Percentiles rank a stretch among this genome's conserved stretches.
phyloP scores from a whole-genome alignment of 2,329 filamentous ascomycete genomes.

The Rhytidhysteron rufulum region DNA sequence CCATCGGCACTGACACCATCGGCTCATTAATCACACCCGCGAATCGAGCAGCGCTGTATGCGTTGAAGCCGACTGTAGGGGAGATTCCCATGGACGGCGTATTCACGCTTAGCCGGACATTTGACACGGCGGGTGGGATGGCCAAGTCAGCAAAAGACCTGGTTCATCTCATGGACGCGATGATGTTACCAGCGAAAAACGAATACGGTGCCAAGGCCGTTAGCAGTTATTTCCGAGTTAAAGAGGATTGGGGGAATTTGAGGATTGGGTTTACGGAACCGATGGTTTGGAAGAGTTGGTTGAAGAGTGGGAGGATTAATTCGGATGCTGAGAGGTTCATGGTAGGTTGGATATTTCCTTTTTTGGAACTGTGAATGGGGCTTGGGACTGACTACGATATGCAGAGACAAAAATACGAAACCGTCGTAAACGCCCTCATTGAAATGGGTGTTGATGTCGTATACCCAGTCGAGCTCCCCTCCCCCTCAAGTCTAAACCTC shows the following conservation, averaged over 20 bases:
- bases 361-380: neutral
- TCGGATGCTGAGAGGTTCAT: constrained; percentile 35
- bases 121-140: constrained; percentile 32
- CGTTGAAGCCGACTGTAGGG: constrained; percentile 35
- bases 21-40: constrained; percentile 39
- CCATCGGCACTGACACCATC: constrained; percentile 38
- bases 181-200: constrained; percentile 28
- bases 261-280: constrained; percentile 34
- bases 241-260: constrained; percentile 26
- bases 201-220: constrained; percentile 19
- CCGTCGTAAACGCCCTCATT: constrained; percentile 30
- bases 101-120: constrained; percentile 30
- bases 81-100: constrained; percentile 34
- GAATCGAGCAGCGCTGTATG: constrained; percentile 37
- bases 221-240: constrained; percentile 27
- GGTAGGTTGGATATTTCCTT: constrained; percentile 17
- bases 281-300: constrained; percentile 31
- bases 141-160: constrained; percentile 35
- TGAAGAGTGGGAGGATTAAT: constrained; percentile 32
- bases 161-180: constrained; percentile 28
- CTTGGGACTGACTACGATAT: constrained; percentile 1
- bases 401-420: constrained; percentile 33
- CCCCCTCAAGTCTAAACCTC: constrained; percentile 26
- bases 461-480: constrained; percentile 29
- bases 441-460: constrained; percentile 33